A percentile compares a stretch with the other conserved stretches of the same genome.
These are phyloP conservation scores for Rhazya stricta DNA, from an alignment of 257 asterid species.

Conservation along the genomic window DNA sequence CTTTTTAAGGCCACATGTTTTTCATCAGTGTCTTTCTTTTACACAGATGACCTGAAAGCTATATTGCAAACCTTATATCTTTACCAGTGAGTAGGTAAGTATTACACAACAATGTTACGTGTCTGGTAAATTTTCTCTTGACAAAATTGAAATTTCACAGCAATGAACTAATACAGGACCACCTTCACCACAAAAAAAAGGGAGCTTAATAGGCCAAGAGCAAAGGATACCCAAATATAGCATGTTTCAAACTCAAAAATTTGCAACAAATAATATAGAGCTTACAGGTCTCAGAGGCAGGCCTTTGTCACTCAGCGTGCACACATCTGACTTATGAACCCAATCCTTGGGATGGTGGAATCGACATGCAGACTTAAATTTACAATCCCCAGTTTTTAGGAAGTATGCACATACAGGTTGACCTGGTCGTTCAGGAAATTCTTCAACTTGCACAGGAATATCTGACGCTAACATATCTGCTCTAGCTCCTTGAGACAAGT, in stretches of 20 bases:
- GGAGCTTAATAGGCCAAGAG: neutral
- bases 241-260: conserved; percentile 1
- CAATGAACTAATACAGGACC: neutral
- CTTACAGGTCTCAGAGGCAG: conserved; percentile 58
- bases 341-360: conserved; percentile 46
- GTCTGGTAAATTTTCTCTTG: neutral
- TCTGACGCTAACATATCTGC: conserved; percentile 2
- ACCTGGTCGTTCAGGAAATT: conserved; percentile 52
- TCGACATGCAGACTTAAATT: conserved; percentile 32
- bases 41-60: neutral
- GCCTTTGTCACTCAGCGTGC: conserved; percentile 41
- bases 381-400: conserved; percentile 47
- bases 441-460: conserved; percentile 16
- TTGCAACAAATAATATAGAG: conserved; percentile 12
- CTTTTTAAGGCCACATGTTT: neutral
- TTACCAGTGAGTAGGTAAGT: neutral
- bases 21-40: neutral
- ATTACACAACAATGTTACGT: neutral
- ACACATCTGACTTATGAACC: conserved; percentile 11
- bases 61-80: neutral
- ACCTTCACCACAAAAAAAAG: neutral
- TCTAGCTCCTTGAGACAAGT: conserved; percentile 15
- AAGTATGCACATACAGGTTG: conserved; percentile 40
- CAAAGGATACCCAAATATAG: neutral
- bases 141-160: neutral